Evolutionary conservation across 1,284 basidiomycete species (phyloP).

Genomic region (Ustilago loliicola): DNA sequence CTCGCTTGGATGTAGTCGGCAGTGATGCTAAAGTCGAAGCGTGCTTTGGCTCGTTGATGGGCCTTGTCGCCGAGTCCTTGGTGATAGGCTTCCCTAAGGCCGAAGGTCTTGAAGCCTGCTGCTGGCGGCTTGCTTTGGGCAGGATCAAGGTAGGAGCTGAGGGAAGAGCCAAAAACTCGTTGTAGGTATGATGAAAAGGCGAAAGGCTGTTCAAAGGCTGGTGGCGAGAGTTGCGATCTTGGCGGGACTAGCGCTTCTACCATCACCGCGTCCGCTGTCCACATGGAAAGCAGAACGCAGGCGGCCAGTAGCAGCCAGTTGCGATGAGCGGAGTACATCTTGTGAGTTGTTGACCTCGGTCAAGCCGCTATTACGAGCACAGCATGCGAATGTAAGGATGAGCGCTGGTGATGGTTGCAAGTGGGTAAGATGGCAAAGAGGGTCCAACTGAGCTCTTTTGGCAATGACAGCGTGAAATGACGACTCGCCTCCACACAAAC

Average conservation of each 20-base stretch:
- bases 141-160: constrained; percentile 5
- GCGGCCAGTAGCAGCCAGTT: constrained; percentile 18
- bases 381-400: constrained; percentile 8
- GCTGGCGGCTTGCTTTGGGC: neutral
- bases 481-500: constrained; percentile 17
- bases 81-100: constrained; percentile 49
- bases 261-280: constrained; percentile 19
- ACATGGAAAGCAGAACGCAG: constrained; percentile 15
- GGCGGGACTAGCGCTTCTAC: constrained; percentile 30
- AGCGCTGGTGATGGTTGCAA: neutral
- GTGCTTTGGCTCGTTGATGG: constrained; percentile 31
- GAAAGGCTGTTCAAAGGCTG: constrained; percentile 29
- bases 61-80: constrained; percentile 44
- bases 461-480: constrained; percentile 7
- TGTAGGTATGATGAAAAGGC: constrained; percentile 31
- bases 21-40: constrained; percentile 41
- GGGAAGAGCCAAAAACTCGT: constrained; percentile 16
- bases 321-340: constrained; percentile 4
- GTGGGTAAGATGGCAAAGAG: neutral
- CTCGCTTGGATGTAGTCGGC: constrained; percentile 26
- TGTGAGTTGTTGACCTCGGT: constrained; percentile 7
- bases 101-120: constrained; percentile 29
- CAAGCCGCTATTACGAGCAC: constrained; percentile 4
- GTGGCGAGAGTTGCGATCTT: neutral
- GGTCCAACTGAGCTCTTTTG: constrained; percentile 6